Percentiles rank a stretch among this genome's conserved stretches.
These are phyloP conservation scores for Rhizopogon sp. DNA, from an alignment of 768 basidiomycete genomes.

Conservation along the genomic window DNA sequence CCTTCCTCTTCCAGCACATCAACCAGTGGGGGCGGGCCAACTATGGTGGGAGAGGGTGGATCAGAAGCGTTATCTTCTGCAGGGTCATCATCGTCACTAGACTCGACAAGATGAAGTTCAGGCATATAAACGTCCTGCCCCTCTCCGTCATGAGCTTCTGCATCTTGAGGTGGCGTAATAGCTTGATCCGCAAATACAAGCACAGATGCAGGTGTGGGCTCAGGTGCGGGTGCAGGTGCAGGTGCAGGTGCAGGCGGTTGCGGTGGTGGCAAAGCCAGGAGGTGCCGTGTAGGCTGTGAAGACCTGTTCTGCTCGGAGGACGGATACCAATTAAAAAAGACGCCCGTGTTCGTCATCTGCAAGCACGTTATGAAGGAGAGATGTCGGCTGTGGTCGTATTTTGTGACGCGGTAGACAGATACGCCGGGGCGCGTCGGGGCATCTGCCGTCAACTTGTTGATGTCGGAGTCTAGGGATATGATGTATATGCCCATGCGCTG, in stretches of 20 bases:
- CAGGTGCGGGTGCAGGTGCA: background rate
- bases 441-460: conserved; percentile 17
- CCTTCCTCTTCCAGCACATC: background rate
- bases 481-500: conserved; percentile 20
- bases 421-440: conserved; percentile 29
- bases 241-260: background rate
- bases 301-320: conserved; percentile 1
- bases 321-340: conserved; percentile 46
- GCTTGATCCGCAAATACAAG: background rate
- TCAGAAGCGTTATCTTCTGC: background rate
- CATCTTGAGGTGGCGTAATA: background rate
- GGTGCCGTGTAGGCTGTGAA: background rate
- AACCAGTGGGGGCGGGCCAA: background rate
- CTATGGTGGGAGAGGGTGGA: background rate
- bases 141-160: background rate
- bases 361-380: conserved; percentile 41
- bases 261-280: background rate
- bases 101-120: background rate
- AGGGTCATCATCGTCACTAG: background rate
- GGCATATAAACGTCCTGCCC: background rate
- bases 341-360: conserved; percentile 48
- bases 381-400: conserved; percentile 11
- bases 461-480: conserved; percentile 19
- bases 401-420: conserved; percentile 13
- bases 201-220: background rate